These are phyloP conservation scores for Aspergillus campestris DNA, from an alignment of 495 filamentous ascomycete genomes.

Conservation along the genomic window DNA sequence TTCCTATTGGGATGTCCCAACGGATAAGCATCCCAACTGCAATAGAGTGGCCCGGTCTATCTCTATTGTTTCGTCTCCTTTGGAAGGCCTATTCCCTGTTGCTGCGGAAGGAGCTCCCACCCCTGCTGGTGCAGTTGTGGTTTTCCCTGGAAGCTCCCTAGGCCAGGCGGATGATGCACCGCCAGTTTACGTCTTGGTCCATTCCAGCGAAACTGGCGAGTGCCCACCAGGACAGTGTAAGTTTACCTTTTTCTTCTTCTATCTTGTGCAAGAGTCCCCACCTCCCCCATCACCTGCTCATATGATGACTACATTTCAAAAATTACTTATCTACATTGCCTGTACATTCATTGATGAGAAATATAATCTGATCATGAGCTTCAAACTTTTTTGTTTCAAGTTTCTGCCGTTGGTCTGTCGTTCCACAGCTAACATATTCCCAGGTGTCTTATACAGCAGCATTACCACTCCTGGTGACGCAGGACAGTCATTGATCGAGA, in stretches of 20 bases:
- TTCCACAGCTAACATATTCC: constrained; percentile 37
- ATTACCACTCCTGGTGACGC: constrained; percentile 27
- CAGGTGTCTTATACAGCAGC: constrained; percentile 67
- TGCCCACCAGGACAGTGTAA: constrained; percentile 84
- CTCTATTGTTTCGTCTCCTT: constrained; percentile 58
- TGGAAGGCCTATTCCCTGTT: constrained; percentile 59
- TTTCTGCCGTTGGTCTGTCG: constrained; percentile 4
- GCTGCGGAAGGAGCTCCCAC: constrained; percentile 63
- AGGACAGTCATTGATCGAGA: constrained; percentile 37
- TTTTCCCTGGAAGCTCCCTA: constrained; percentile 53
- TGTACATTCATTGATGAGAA: constrained; percentile 75
- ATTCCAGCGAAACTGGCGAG: constrained; percentile 82
- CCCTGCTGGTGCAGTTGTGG: constrained; percentile 66
- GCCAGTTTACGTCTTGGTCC: constrained; percentile 66
- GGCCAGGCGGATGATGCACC: constrained; percentile 23
- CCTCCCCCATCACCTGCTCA: constrained; percentile 28
- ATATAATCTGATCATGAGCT: constrained; percentile 64
- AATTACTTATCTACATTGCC: constrained; percentile 99
- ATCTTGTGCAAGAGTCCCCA: constrained; percentile 6
- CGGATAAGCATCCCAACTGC: constrained; percentile 7
- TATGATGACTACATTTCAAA: constrained; percentile 64
- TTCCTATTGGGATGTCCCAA: constrained; percentile 32
- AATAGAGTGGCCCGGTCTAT: constrained; percentile 39
- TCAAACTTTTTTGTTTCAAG: constrained; percentile 7
- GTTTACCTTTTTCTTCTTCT: constrained; percentile 29